Base-by-base conservation (phyloP, 2,329 filamentous ascomycete species). In the Cladorrhinum sp. region DNA sequence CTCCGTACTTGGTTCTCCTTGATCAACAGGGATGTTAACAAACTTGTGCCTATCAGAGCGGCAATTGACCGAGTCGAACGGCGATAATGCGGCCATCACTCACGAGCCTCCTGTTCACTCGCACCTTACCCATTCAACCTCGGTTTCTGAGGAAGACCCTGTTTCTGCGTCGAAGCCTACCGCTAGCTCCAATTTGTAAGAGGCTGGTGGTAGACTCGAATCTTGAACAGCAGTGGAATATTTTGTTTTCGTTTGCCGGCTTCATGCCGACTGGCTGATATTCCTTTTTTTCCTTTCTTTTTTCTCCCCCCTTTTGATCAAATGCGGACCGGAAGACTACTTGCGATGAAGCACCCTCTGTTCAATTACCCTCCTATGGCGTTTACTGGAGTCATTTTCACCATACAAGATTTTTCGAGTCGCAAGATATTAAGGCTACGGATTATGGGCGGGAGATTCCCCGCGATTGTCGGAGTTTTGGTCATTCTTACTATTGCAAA, bases 101-200 rank as follows among this genome's bases (percentile, higher is more conserved):
- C 74, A 75, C 41, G 81, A 83, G 62, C 81, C 81, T 3, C 66
- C 75, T n/a, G 75, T 79, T 24, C 75, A 76, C 22, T 85, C 82
- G 1, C 75, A 79, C 13, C 71, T 85, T 41, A 78, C 75, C 9
- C 77, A 77, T 16, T 78, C 80, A 2, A 78, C 78, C 16, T 80
- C 78, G 0, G 67, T 75, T 2, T 77, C 73, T 3, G 79, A 79
- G 24, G 78, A 79, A 54, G 71, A 74, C 18, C 57, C 67, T 12
- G 55, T 53, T 20, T n/a, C 41, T 20, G 41, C 16, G 16, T 12
- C n/a, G n/a, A 45, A 45, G 41, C n/a, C 41, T 45, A 20, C n/a
- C 20, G n/a, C 41, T 3, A 45, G 18, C 18, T 45, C 41, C 41
- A 45, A 22, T n/a, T 45, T 45, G 41, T 45, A 45, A n/a, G 41